Evolutionary conservation across 805 yeast species (phyloP), one percentile per base, ranked within the genome.

Genomic region (Candida glaebosa): DNA sequence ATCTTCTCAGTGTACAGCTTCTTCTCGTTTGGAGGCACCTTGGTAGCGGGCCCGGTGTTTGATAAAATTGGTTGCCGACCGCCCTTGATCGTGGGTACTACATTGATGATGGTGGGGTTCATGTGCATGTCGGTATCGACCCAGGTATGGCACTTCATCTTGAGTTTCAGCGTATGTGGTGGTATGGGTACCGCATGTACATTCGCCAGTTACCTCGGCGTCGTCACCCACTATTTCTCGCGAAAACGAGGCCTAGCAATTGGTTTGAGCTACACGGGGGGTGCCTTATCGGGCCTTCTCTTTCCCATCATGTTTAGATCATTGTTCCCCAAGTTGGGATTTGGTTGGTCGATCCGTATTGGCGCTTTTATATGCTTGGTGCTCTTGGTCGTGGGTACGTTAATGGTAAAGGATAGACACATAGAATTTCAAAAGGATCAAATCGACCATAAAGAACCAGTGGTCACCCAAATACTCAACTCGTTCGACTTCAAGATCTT

Each of bases 231-330:
- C 38, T 57, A 48, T 48, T 59, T 51, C 41, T 45, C 48, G 16
- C 46, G 40, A 22, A 50, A 44, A 30, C 38, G 64, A 37, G 64
- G 57, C 3, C 44, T 46, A 38, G 63, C 60, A n/a, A 52, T 58
- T 36, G 65, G 67, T 1, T 14, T 49, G 1, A 54, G 58, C 1
- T 58, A 60, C 38, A 51, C 58, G 25, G 66, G 67, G 12, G 66
- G 67, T 4, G 64, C 65, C 2, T 38, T 61, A 16, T 65, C 65
- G 2, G 67, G 67, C 2, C 52, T 59, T 5, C 39, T 54, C 5
- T 52, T 52, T 34, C 67, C 67, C 5, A 44, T 60, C 15, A 53
- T 60, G 50, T 57, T 59, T 39, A 39, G 57, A 18, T 33, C 49
- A 3, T 44, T 62, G 18, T 56, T 54, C 32, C 58, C 58, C 5